Percentiles rank a stretch among this genome's conserved stretches.
Conservation (phyloP, 768 basidiomycete genomes). For the Coprinopsis marcescibilis region DNA sequence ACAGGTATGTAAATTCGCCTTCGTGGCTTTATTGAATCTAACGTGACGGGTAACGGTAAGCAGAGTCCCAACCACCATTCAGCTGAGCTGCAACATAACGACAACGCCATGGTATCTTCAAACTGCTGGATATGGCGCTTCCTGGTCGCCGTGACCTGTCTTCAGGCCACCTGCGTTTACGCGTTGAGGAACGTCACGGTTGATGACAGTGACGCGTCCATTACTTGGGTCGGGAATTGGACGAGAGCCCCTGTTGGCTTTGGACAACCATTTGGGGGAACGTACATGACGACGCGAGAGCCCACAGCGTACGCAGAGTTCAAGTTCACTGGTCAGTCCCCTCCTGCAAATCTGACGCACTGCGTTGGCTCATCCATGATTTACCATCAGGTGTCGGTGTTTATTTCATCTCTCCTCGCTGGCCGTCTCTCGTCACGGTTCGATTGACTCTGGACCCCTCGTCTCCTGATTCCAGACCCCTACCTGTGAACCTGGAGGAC, state of each 20-base stretch:
- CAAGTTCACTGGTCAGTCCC: constrained; percentile 9
- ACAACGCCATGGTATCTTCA: neutral
- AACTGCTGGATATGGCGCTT: neutral
- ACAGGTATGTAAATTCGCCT: too few relatives aligned
- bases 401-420: constrained; percentile 38
- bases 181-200: constrained; percentile 9
- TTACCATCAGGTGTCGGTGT: constrained; percentile 35
- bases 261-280: neutral
- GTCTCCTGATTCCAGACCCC: neutral
- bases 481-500: constrained; percentile 4
- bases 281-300: constrained; percentile 2
- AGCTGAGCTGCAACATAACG: neutral
- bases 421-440: constrained; percentile 40
- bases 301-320: constrained; percentile 8
- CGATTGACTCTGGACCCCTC: constrained; percentile 29
- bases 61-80: too few relatives aligned
- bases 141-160: neutral
- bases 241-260: constrained; percentile 2
- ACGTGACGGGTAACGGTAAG: too few relatives aligned
- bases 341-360: neutral
- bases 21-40: too few relatives aligned
- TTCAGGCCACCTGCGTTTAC: neutral
- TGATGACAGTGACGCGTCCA: constrained; percentile 10
- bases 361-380: neutral
- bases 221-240: constrained; percentile 9